These are phyloP conservation scores for Andrographis paniculata DNA, from an alignment of 305 asterid species.

Conservation along the genomic window DNA sequence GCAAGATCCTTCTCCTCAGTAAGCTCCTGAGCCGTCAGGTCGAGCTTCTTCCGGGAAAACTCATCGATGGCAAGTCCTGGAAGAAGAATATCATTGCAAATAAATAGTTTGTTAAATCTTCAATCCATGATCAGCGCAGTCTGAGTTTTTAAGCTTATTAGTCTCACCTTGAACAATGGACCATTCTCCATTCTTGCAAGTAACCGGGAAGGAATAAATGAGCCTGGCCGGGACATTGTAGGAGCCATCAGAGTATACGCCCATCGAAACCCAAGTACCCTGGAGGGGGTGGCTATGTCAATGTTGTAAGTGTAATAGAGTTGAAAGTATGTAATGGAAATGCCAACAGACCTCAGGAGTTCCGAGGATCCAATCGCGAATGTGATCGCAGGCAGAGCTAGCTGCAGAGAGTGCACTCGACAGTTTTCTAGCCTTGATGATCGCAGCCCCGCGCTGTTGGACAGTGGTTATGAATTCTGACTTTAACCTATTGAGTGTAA, in stretches of 20 bases:
- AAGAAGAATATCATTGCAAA: background rate
- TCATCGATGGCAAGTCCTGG: constrained; percentile 70
- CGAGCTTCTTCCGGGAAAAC: constrained; percentile 68
- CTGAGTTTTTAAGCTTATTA: background rate
- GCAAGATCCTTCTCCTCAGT: constrained; percentile 77
- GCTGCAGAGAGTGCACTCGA: constrained; percentile 98
- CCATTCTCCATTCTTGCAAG: constrained; percentile 93
- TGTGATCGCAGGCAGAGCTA: constrained; percentile 92
- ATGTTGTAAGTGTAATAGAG: background rate
- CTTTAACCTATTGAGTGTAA: constrained; percentile 59
- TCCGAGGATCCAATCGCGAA: constrained; percentile 92
- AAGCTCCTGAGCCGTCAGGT: constrained; percentile 68
- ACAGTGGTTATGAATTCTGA: constrained; percentile 71
- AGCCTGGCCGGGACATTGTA: constrained; percentile 83
- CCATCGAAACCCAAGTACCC: constrained; percentile 93
- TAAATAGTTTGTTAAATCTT: background rate
- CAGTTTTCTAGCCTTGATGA: constrained; percentile 84
- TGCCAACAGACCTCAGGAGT: constrained; percentile 59
- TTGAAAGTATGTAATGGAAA: background rate
- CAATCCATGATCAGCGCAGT: background rate
- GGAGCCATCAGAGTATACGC: constrained; percentile 91
- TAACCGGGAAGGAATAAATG: constrained; percentile 77
- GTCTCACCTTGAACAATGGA: constrained; percentile 79
- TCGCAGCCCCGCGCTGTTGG: constrained; percentile 96
- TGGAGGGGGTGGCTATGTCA: no score